A percentile compares a stretch with the other conserved stretches of the same genome.
Conservation (phyloP, 805 yeast species). For the Saccharomycopsis babjevae region DNA sequence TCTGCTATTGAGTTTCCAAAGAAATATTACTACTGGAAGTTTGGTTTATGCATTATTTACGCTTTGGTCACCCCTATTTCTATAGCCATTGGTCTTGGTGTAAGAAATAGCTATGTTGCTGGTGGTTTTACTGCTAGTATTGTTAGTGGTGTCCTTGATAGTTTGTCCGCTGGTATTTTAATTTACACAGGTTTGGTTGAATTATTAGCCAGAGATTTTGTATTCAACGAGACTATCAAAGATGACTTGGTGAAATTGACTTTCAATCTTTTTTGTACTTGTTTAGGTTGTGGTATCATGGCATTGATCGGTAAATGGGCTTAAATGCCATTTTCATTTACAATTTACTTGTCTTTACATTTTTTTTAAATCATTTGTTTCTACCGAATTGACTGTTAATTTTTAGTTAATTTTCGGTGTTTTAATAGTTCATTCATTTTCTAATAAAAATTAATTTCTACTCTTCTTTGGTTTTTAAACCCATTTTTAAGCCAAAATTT, state of each 20-base stretch:
- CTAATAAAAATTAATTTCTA: neutral
- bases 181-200: conserved; percentile 68
- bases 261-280: conserved; percentile 33
- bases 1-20: conserved; percentile 49
- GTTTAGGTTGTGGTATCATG: conserved; percentile 60
- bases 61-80: conserved; percentile 58
- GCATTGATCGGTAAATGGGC: conserved; percentile 75
- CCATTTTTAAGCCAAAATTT: no score
- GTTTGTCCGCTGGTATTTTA: conserved; percentile 63
- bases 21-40: conserved; percentile 37
- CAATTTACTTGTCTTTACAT: neutral
- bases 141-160: conserved; percentile 55
- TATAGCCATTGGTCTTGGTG: conserved; percentile 70
- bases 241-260: conserved; percentile 33
- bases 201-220: conserved; percentile 63
- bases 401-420: neutral
- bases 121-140: conserved; percentile 44
- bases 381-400: neutral
- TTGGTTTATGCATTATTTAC: conserved; percentile 39
- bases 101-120: conserved; percentile 50
- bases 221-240: conserved; percentile 32
- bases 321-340: conserved; percentile 21
- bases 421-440: neutral
- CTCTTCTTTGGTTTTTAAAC: neutral
- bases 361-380: neutral